Base-by-base conservation (phyloP, 1,284 basidiomycete genomes). In the Tilletia caries region DNA sequence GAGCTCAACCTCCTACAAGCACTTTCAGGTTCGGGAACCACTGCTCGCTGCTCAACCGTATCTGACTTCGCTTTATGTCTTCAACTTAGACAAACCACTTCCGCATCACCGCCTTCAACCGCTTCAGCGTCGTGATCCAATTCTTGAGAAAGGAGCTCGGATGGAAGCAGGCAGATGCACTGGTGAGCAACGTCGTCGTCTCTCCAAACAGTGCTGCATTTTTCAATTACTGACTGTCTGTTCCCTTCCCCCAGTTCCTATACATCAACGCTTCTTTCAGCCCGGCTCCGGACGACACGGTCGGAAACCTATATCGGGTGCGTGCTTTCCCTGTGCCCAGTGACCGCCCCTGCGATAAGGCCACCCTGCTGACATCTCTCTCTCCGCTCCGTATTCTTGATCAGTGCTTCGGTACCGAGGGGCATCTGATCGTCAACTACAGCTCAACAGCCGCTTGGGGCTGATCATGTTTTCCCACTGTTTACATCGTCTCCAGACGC, bases 181-280 rank as follows among this genome's bases (percentile, higher is more conserved):
- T 98, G 82, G 95, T 97, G 79, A 70, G 91, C 3, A 15, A 2
- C 4, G 12, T 15, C 3, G 12, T 50, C 86, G 13, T n/a, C n/a
- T 54, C 15, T 34, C 33, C 33, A 13, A 33, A 27, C 8, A 20
- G 29, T n/a, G 29, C 23, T 58, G 25, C 10, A 32, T 20, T 50
- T 54, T 20, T 37, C 8, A n/a, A 13, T 12, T 3, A 18, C 48
- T 60, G 1, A 37, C 18, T 34, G 32, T 67, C n/a, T 6, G 65
- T 13, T 6, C 50, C 3, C 52, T 4, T 52, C n/a, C 20, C 10
- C 1, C 78, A 97, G 95, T 97, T 96, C 85, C 92, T 94, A 4
- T 98, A 98, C 83, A 97, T 98, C 86, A 98, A 98, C 80, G 87
- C 94, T n/a, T 92, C 95, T 0, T 98, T 98, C 83, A 91, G 92